Evolutionary conservation across 2,329 filamentous ascomycete genomes (phyloP).

Genomic region (Emmonsia crescens): DNA sequence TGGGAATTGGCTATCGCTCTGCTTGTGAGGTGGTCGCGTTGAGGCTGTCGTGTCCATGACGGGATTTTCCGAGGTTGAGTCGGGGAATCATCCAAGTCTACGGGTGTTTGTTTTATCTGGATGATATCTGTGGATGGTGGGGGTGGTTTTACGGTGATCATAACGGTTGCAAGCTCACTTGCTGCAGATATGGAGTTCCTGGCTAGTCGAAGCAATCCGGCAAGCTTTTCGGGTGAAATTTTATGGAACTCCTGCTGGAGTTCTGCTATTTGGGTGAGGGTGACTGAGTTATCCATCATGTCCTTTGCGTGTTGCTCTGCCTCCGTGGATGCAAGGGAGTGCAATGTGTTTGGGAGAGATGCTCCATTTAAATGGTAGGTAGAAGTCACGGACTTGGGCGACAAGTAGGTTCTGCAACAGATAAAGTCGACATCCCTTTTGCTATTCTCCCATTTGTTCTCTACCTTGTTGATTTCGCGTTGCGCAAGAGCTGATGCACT

Average conservation of each 20-base stretch:
- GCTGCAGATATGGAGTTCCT: slow-evolving; percentile 47
- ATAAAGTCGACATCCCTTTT: slow-evolving; percentile 52
- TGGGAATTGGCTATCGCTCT: slow-evolving; percentile 35
- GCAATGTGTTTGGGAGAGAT: slow-evolving; percentile 46
- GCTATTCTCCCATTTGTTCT: slow-evolving; percentile 50
- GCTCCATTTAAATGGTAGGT: slow-evolving; percentile 49
- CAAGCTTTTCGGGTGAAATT: slow-evolving; percentile 38
- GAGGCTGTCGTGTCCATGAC: slow-evolving; percentile 7
- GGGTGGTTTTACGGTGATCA: slow-evolving; percentile 29
- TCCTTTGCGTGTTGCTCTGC: slow-evolving; percentile 29
- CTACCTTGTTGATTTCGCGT: slow-evolving; percentile 14
- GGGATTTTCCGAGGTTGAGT: slow-evolving; percentile 10
- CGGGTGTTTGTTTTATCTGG: slow-evolving; percentile 39
- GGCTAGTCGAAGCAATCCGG: slow-evolving; percentile 46
- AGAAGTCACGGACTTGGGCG: slow-evolving; percentile 41
- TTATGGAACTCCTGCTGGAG: slow-evolving; percentile 45
- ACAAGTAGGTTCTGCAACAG: slow-evolving; percentile 37
- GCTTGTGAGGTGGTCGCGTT: slow-evolving; percentile 19
- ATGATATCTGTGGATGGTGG: slow-evolving; percentile 29
- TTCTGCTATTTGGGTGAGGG: slow-evolving; percentile 42
- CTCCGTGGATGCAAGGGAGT: slow-evolving; percentile 41
- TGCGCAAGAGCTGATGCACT: slow-evolving; percentile 15
- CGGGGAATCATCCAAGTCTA: slow-evolving; percentile 20
- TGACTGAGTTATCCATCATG: slow-evolving; percentile 31
- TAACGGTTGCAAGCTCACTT: slow-evolving; percentile 47